These are phyloP conservation scores for Boletus subcaerulescens DNA, from an alignment of 768 basidiomycete species.

Conservation along the genomic window DNA sequence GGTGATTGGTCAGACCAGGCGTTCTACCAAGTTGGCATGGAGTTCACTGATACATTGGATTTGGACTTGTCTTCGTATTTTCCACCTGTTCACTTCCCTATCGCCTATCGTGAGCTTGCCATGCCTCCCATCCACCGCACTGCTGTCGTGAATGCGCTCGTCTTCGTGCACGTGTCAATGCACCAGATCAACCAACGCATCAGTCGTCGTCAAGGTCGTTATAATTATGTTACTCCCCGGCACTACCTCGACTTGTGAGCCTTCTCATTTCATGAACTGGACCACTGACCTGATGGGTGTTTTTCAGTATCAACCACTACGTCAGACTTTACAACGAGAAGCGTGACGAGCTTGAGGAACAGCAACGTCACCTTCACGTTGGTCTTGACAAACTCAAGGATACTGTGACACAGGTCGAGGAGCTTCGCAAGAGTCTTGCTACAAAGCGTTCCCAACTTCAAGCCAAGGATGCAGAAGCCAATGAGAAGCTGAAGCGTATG, in stretches of 20 bases:
- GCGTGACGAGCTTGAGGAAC: slow-evolving; percentile 95
- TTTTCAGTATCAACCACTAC: slow-evolving; percentile 88
- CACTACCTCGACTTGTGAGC: slow-evolving; percentile 99
- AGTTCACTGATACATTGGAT: slow-evolving; percentile 93
- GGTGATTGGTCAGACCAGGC: slow-evolving; percentile 99
- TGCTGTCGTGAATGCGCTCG: slow-evolving; percentile 91
- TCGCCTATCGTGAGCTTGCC: slow-evolving; percentile 78
- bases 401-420: slow-evolving; percentile 96
- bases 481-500: slow-evolving; percentile 97
- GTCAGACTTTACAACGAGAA: slow-evolving; percentile 94
- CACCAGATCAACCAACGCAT: slow-evolving; percentile 87
- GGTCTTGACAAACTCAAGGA: slow-evolving; percentile 95
- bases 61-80: slow-evolving; percentile 82
- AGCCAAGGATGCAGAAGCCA: slow-evolving; percentile 92
- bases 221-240: slow-evolving; percentile 94
- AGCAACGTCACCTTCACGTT: slow-evolving; percentile 97
- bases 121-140: slow-evolving; percentile 88
- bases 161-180: slow-evolving; percentile 86
- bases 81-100: slow-evolving; percentile 81
- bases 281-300: slow-evolving; percentile 2
- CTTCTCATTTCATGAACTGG: neutral
- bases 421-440: slow-evolving; percentile 91
- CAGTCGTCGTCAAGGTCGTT: slow-evolving; percentile 89
- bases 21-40: slow-evolving; percentile 96
- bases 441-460: slow-evolving; percentile 90